These are phyloP conservation scores for Copromyces sp. DNA, from an alignment of 495 filamentous ascomycete species.

Conservation along the genomic window DNA sequence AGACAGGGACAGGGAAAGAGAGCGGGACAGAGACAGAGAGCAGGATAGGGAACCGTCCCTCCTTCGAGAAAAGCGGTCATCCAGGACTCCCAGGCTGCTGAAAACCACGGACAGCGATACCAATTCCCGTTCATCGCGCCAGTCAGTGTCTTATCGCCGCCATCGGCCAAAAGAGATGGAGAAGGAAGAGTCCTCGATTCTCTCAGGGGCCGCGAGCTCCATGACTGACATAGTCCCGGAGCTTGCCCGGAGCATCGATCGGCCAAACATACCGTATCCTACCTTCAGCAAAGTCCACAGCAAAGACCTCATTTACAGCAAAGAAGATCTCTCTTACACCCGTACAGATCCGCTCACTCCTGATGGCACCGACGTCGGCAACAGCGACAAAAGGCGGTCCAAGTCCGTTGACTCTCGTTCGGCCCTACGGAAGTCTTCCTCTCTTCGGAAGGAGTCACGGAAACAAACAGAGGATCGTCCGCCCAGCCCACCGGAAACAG, in stretches of 20 bases:
- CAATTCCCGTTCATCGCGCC: conserved; percentile 1
- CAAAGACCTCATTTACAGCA: conserved; percentile 63
- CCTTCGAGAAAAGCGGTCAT: conserved; percentile 16
- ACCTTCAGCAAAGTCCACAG: conserved; percentile 82
- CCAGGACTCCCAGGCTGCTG: conserved; percentile 28
- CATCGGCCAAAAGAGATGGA: conserved; percentile 34
- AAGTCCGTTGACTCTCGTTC: conserved; percentile 25
- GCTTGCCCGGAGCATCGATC: conserved; percentile 31
- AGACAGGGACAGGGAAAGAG: conserved; percentile 6
- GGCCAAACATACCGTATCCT: conserved; percentile 68
- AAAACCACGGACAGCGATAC: conserved; percentile 28
- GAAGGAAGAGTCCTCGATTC: conserved; percentile 17
- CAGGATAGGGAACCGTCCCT: conserved; percentile 7
- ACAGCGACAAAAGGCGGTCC: conserved; percentile 34
- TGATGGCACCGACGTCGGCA: conserved; percentile 65
- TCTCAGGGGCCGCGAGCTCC: conserved; percentile 22
- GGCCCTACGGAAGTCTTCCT: conserved; percentile 17
- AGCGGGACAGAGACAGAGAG: neutral
- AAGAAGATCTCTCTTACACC: conserved; percentile 40
- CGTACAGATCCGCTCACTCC: conserved; percentile 57
- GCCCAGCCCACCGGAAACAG: conserved; percentile 47
- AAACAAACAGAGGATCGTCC: conserved; percentile 38
- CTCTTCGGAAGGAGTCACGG: conserved; percentile 20
- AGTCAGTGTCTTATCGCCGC: conserved; percentile 29
- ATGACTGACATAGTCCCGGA: conserved; percentile 43